phyloP scores from a whole-genome alignment of 2,329 filamentous ascomycete species.

The Ophidiomyces ophidiicola region DNA sequence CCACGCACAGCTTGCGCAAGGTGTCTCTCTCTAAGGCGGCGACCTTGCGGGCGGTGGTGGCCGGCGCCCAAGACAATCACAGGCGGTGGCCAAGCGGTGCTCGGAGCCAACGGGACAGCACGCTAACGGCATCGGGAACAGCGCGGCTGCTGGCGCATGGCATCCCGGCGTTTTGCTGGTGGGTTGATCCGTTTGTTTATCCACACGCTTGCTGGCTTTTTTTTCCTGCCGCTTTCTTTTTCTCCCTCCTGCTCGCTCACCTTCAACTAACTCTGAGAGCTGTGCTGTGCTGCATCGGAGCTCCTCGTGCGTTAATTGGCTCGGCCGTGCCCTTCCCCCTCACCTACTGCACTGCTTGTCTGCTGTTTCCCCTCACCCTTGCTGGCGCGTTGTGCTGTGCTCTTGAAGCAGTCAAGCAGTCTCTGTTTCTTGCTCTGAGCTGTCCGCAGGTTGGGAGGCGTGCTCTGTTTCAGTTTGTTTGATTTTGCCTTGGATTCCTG shows the following conservation, averaged over 20 bases:
- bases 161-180: constrained; percentile 7
- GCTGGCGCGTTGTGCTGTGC: background rate
- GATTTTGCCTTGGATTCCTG: background rate
- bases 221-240: constrained; percentile 13
- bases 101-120: background rate
- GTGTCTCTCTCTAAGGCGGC: no score
- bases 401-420: background rate
- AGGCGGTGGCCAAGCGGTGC: constrained; percentile 4
- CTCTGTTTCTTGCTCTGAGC: constrained; percentile 1
- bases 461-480: constrained; percentile 3
- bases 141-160: background rate
- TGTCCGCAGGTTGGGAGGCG: constrained; percentile 9
- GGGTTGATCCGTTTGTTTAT: constrained; percentile 7
- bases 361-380: constrained; percentile 3
- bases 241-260: constrained; percentile 11
- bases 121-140: constrained; percentile 9
- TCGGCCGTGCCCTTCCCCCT: constrained; percentile 1
- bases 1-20: no score
- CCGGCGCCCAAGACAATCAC: no score
- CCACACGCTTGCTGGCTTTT: constrained; percentile 3
- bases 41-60: no score
- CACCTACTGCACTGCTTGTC: constrained; percentile 2
- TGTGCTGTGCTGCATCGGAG: constrained; percentile 7
- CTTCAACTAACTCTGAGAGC: constrained; percentile 7
- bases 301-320: constrained; percentile 6